These are phyloP conservation scores for Dacryopinax primogenitus DNA, from an alignment of 768 basidiomycete genomes.

Conservation along the genomic window DNA sequence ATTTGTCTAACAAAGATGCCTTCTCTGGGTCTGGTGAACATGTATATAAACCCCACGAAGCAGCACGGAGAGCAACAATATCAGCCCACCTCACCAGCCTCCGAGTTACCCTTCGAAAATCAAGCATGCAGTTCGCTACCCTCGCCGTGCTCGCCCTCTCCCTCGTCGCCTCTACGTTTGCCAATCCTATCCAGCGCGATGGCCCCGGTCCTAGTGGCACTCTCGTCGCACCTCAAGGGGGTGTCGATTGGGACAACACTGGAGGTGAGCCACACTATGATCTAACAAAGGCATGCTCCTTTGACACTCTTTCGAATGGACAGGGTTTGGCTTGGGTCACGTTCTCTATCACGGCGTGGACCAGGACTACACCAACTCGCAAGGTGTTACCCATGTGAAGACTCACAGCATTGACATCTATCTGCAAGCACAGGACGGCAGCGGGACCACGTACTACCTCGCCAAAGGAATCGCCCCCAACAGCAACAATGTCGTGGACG, in stretches of 20 bases:
- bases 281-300: neutral
- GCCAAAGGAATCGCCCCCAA: neutral
- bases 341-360: slow-evolving; percentile 2
- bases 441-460: neutral
- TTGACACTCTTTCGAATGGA: neutral
- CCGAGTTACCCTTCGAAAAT: neutral
- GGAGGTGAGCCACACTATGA: neutral
- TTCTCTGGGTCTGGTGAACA: too few relatives aligned
- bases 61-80: too few relatives aligned
- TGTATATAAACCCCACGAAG: too few relatives aligned
- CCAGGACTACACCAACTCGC: neutral
- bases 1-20: too few relatives aligned
- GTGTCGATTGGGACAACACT: neutral
- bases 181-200: neutral
- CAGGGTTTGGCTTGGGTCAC: neutral
- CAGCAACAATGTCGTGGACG: neutral
- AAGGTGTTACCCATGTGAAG: slow-evolving; percentile 1
- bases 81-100: neutral
- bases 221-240: neutral
- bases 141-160: neutral
- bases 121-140: neutral
- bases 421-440: neutral
- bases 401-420: slow-evolving; percentile 3
- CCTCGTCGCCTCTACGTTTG: neutral
- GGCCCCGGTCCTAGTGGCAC: neutral